These are phyloP conservation scores for Prinsepia uniflora DNA, from an alignment of 306 rosid genomes.

Conservation along the genomic window DNA sequence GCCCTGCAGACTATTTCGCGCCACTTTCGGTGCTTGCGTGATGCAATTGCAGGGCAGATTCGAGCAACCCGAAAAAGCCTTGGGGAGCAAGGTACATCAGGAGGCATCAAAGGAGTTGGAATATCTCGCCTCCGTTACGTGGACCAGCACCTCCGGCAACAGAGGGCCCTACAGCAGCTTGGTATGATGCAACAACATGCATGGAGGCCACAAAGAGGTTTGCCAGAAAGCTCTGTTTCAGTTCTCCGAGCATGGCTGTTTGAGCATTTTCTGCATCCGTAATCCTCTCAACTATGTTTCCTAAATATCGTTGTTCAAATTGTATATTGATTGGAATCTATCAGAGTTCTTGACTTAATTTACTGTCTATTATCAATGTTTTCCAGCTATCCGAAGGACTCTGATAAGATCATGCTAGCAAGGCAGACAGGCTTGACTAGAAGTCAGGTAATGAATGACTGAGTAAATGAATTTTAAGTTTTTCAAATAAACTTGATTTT, in stretches of 20 bases:
- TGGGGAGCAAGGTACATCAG: slow-evolving; percentile 62
- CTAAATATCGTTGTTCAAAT: background rate
- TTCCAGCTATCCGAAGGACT: slow-evolving; percentile 75
- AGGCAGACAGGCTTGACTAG: slow-evolving; percentile 81
- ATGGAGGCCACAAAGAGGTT: slow-evolving; percentile 84
- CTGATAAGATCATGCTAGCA: slow-evolving; percentile 84
- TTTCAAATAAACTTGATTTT: background rate
- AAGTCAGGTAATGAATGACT: slow-evolving; percentile 60
- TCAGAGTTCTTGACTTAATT: background rate
- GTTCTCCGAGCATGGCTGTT: slow-evolving; percentile 85
- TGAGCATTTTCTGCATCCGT: slow-evolving; percentile 94
- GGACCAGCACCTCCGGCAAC: slow-evolving; percentile 76
- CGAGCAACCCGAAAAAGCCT: slow-evolving; percentile 54
- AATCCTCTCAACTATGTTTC: slow-evolving; percentile 24
- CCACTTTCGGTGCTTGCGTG: slow-evolving; percentile 74
- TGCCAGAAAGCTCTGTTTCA: slow-evolving; percentile 79
- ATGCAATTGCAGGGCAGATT: slow-evolving; percentile 69
- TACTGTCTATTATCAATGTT: slow-evolving; percentile 16
- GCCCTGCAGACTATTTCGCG: slow-evolving; percentile 82
- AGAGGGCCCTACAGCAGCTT: slow-evolving; percentile 74
- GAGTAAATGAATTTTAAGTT: background rate
- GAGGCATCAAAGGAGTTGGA: slow-evolving; percentile 60
- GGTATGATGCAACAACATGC: slow-evolving; percentile 81
- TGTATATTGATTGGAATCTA: slow-evolving; percentile 1
- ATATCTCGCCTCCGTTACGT: slow-evolving; percentile 69